Conservation (phyloP, 1,284 basidiomycete species). For the Leccinum fallax region DNA sequence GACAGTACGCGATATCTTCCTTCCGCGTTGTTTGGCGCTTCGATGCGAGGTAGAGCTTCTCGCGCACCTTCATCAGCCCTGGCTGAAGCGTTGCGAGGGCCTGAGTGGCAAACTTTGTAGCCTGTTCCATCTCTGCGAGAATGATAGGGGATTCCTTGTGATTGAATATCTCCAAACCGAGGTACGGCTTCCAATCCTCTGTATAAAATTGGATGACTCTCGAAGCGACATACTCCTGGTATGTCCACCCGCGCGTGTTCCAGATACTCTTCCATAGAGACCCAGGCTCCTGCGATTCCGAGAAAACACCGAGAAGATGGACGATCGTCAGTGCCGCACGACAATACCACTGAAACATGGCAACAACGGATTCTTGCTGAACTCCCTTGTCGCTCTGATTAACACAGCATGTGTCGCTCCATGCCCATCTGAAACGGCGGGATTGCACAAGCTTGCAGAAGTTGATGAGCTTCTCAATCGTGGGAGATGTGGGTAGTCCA, state of each 20-base stretch:
- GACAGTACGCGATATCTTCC: background rate
- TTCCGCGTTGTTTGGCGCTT: background rate
- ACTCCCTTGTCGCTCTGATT: background rate
- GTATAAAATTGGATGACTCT: background rate
- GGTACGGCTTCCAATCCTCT: background rate
- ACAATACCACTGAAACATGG: background rate
- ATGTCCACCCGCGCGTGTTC: background rate
- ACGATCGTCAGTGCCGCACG: background rate
- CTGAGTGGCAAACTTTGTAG: background rate
- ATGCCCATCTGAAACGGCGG: background rate
- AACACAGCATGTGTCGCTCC: background rate
- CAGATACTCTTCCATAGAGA: background rate
- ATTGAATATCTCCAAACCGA: background rate
- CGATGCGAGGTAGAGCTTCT: background rate
- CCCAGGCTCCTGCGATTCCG: background rate
- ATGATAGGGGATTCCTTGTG: background rate
- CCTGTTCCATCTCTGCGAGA: background rate
- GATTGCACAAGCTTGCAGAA: background rate
- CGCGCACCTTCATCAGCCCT: background rate
- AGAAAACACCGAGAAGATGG: background rate
- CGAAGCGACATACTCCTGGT: background rate
- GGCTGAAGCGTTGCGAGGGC: background rate
- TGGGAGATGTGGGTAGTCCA: background rate
- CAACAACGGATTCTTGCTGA: background rate
- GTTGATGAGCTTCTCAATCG: background rate